These are phyloP conservation scores for Cercophora samala DNA, from an alignment of 495 filamentous ascomycete genomes.

Conservation along the genomic window DNA sequence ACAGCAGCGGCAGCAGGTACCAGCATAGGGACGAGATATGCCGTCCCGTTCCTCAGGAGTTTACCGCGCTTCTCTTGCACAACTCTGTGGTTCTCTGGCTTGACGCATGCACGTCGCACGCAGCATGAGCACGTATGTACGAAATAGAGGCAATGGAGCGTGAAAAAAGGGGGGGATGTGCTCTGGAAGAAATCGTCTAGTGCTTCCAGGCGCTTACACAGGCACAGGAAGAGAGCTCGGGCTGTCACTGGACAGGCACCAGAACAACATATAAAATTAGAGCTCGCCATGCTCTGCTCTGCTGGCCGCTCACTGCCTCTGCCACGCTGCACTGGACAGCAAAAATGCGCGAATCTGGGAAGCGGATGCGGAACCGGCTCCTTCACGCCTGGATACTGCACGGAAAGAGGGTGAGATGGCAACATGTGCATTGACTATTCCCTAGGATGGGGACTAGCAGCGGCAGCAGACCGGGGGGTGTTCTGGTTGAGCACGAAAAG, in stretches of 20 bases:
- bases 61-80: conserved; percentile 11
- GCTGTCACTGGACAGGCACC: conserved; percentile 34
- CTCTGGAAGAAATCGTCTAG: conserved; percentile 29
- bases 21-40: background rate
- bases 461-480: conserved; percentile 20
- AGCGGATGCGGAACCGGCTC: conserved; percentile 10
- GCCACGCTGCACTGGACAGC: conserved; percentile 5
- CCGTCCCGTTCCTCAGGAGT: background rate
- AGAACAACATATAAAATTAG: conserved; percentile 35
- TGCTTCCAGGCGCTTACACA: conserved; percentile 34
- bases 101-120: background rate
- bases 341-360: conserved; percentile 14
- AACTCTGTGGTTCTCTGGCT: conserved; percentile 4
- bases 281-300: conserved; percentile 19
- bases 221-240: conserved; percentile 18
- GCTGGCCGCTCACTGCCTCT: conserved; percentile 13
- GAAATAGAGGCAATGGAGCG: conserved; percentile 15
- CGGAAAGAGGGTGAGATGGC: conserved; percentile 25
- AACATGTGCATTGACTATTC: conserved; percentile 33
- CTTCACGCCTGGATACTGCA: conserved; percentile 16
- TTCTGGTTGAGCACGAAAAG: conserved; percentile 22
- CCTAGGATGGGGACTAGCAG: conserved; percentile 21
- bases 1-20: conserved; percentile 6
- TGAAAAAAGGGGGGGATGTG: conserved; percentile 27
- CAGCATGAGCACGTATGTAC: conserved; percentile 16